Conservation (phyloP, 306 rosid genomes). For the Malus fusca region DNA sequence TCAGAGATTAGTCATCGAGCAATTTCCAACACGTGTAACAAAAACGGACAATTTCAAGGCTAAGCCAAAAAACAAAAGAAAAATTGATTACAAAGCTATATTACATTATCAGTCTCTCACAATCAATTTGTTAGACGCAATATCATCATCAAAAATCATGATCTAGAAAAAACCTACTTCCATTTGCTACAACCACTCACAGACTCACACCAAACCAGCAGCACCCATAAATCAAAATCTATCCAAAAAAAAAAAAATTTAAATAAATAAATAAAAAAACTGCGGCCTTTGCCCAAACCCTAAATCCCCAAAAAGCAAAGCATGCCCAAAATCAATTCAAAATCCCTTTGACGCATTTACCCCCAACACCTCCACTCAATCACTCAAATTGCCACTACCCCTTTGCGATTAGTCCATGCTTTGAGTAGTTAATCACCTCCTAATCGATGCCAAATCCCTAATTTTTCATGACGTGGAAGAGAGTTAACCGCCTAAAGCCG, state of each 20-base stretch:
- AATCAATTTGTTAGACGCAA: slow-evolving; percentile 27
- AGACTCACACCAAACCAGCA: slow-evolving; percentile 17
- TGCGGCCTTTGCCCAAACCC: slow-evolving; percentile 24
- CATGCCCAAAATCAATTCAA: background rate
- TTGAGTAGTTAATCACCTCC: background rate
- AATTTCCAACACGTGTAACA: too few relatives aligned
- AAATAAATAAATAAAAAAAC: background rate
- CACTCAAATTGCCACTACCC: slow-evolving; percentile 14
- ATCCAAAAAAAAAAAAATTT: background rate
- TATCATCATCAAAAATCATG: slow-evolving; percentile 24
- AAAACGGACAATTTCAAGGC: background rate
- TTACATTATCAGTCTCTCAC: slow-evolving; percentile 7
- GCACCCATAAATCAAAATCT: background rate
- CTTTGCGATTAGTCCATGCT: background rate
- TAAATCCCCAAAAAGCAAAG: slow-evolving; percentile 9
- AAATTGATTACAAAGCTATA: background rate
- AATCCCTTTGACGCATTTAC: slow-evolving; percentile 4
- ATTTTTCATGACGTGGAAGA: background rate
- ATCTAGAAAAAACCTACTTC: slow-evolving; percentile 17
- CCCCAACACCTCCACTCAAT: slow-evolving; percentile 1
- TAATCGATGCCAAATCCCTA: slow-evolving; percentile 10
- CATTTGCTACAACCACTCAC: background rate
- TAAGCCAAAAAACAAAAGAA: background rate
- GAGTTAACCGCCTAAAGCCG: slow-evolving; percentile 40
- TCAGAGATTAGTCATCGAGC: background rate